These are phyloP conservation scores for Aspergillus thermomutatus DNA, from an alignment of 2,329 filamentous ascomycete genomes.

Conservation along the genomic window DNA sequence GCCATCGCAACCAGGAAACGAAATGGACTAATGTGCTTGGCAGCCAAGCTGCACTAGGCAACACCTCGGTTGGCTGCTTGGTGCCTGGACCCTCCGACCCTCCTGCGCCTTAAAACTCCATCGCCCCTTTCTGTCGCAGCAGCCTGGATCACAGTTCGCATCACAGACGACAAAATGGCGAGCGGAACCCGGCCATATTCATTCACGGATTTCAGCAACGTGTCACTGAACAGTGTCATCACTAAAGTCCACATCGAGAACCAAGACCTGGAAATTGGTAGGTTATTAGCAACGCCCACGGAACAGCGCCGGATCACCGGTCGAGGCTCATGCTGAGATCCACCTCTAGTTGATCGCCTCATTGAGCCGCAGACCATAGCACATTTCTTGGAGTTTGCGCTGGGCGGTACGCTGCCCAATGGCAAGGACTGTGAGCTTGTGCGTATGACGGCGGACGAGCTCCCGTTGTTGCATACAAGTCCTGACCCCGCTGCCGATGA, in stretches of 20 bases:
- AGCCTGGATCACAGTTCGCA: too few relatives aligned
- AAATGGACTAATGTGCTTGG: constrained; percentile 18
- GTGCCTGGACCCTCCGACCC: background rate
- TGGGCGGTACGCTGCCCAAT: constrained; percentile 12
- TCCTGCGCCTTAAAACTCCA: background rate
- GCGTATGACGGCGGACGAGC: constrained; percentile 8
- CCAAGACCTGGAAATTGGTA: constrained; percentile 13
- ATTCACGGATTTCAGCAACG: background rate
- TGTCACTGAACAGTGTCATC: background rate
- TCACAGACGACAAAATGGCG: background rate
- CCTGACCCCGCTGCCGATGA: constrained; percentile 1
- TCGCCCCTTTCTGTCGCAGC: background rate
- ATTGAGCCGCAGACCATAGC: constrained; percentile 22
- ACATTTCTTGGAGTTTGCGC: constrained; percentile 16
- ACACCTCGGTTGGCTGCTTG: background rate
- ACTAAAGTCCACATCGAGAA: constrained; percentile 6
- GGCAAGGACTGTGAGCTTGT: constrained; percentile 11
- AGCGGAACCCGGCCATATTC: background rate
- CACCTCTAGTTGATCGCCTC: constrained; percentile 23
- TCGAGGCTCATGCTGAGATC: background rate
- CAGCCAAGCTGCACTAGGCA: background rate
- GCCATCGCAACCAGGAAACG: background rate
- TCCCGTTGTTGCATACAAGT: background rate
- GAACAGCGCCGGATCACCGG: background rate
- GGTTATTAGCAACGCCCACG: background rate